Conservation (phyloP, 495 filamentous ascomycete genomes). For the Cercophora scortea region DNA sequence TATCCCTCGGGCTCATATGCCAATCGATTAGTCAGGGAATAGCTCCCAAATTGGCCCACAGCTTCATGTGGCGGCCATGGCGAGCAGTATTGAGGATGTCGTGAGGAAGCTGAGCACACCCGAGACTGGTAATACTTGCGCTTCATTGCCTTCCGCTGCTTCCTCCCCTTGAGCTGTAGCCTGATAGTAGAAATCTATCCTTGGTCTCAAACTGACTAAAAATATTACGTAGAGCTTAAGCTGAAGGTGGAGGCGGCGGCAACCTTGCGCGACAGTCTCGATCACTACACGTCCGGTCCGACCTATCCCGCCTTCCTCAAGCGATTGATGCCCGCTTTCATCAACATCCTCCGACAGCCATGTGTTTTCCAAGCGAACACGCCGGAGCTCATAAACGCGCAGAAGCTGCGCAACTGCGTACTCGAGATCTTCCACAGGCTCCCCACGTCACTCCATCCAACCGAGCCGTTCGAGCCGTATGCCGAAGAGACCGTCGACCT, state of each 20-base stretch:
- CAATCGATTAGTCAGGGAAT: too few species aligned
- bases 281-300: slow-evolving; percentile 49
- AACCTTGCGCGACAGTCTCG: slow-evolving; percentile 78
- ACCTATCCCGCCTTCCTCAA: slow-evolving; percentile 70
- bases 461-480: slow-evolving; percentile 78
- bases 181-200: background rate
- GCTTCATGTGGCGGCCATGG: slow-evolving; percentile 39
- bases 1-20: too few species aligned
- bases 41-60: background rate
- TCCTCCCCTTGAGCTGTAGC: background rate
- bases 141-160: background rate
- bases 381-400: slow-evolving; percentile 60
- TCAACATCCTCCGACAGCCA: slow-evolving; percentile 73
- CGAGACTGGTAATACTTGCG: slow-evolving; percentile 37
- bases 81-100: slow-evolving; percentile 45
- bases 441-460: slow-evolving; percentile 56
- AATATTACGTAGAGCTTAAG: slow-evolving; percentile 53
- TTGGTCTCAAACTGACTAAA: slow-evolving; percentile 1
- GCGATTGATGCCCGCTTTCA: slow-evolving; percentile 84
- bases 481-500: slow-evolving; percentile 80
- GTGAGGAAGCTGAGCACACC: slow-evolving; percentile 43
- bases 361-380: slow-evolving; percentile 88
- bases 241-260: slow-evolving; percentile 67
- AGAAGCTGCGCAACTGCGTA: slow-evolving; percentile 85
- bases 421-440: slow-evolving; percentile 92